Percentiles rank a stretch among this genome's conserved stretches.
Conservation (phyloP, 257 asterid species). For the Handroanthus guayacan region DNA sequence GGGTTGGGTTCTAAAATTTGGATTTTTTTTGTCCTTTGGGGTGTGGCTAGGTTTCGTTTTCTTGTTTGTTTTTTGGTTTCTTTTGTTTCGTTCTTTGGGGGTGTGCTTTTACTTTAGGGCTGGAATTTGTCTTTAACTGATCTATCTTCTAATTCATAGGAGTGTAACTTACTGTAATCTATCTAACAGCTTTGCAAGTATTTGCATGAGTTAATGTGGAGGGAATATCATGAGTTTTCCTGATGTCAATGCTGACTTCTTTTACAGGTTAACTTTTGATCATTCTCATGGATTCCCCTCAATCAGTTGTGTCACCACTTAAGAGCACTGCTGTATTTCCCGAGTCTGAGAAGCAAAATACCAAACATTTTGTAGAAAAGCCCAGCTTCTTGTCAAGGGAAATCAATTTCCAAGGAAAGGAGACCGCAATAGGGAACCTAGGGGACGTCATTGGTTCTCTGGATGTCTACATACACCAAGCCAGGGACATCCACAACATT, state of each 20-base stretch:
- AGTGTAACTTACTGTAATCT: background rate
- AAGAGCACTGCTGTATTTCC: constrained; percentile 57
- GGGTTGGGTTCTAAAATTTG: constrained; percentile 21
- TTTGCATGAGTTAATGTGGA: constrained; percentile 14
- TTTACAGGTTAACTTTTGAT: constrained; percentile 50
- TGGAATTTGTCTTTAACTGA: background rate
- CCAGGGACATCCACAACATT: constrained; percentile 91
- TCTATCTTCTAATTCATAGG: constrained; percentile 2
- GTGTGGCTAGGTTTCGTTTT: background rate
- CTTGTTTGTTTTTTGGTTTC: background rate
- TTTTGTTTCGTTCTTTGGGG: background rate
- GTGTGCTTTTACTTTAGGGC: background rate
- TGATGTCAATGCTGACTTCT: constrained; percentile 17
- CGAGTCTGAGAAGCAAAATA: constrained; percentile 66
- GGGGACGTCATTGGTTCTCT: constrained; percentile 65
- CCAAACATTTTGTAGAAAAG: constrained; percentile 43
- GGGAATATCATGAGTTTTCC: constrained; percentile 1
- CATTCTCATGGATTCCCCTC: constrained; percentile 87
- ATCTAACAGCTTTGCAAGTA: constrained; percentile 7
- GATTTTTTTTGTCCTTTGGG: constrained; percentile 6
- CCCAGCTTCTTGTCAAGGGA: constrained; percentile 42
- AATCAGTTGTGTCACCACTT: constrained; percentile 87
- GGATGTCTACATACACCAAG: constrained; percentile 85
- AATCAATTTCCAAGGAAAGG: constrained; percentile 49
- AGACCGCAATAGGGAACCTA: constrained; percentile 40